Percentiles rank a stretch among this genome's conserved stretches.
Evolutionary conservation across 2,329 filamentous ascomycete genomes (phyloP).

Genomic region (Colletotrichum caudatum): DNA sequence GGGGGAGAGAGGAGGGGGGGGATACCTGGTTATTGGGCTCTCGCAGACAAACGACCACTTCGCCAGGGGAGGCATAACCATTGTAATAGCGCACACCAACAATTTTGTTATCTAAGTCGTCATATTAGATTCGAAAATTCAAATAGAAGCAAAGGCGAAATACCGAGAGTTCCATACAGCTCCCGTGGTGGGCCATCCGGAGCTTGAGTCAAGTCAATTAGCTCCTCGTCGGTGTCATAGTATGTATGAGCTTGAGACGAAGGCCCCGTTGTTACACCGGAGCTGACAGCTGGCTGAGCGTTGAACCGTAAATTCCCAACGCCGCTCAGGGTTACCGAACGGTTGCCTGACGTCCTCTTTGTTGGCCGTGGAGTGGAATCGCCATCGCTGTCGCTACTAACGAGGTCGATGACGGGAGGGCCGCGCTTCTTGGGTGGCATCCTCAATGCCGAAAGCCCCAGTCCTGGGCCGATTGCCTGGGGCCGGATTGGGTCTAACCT

Average conservation of each 20-base stretch:
- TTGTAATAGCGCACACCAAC: constrained; percentile 70
- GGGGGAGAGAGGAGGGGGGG: constrained; percentile 44
- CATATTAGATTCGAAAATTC: constrained; percentile 7
- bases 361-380: constrained; percentile 8
- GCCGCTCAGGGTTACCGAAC: neutral
- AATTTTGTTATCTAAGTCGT: constrained; percentile 57
- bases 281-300: constrained; percentile 8
- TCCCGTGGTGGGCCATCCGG: constrained; percentile 57
- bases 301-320: constrained; percentile 32
- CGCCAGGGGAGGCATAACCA: constrained; percentile 71
- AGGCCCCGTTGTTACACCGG: constrained; percentile 13
- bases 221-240: constrained; percentile 51
- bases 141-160: constrained; percentile 25
- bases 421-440: constrained; percentile 51
- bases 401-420: constrained; percentile 56
- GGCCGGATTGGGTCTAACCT: constrained; percentile 18
- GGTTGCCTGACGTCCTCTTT: constrained; percentile 24
- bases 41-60: constrained; percentile 71
- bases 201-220: constrained; percentile 58
- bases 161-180: constrained; percentile 62
- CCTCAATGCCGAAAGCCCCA: constrained; percentile 2
- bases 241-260: constrained; percentile 41
- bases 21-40: constrained; percentile 73
- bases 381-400: constrained; percentile 50
- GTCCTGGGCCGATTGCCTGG: neutral